A percentile compares a stretch with the other conserved stretches of the same genome.
phyloP scores from a whole-genome alignment of 306 rosid genomes.

The Cucumis melo region DNA sequence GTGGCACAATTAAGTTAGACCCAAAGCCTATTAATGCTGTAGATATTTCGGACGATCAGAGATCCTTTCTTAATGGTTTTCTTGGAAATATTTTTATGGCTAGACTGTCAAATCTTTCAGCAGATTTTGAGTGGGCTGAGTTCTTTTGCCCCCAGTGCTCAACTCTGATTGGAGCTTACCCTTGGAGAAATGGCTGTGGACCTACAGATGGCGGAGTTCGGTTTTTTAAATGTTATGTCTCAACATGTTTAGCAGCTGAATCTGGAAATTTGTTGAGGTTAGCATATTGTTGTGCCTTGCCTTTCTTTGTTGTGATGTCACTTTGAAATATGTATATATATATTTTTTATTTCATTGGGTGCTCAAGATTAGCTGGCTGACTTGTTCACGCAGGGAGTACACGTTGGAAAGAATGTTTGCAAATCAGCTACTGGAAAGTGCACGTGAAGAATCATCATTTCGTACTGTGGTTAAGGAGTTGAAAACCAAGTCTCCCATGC shows the following conservation, averaged over 20 bases:
- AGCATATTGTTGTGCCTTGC: constrained; percentile 10
- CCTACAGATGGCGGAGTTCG: constrained; percentile 84
- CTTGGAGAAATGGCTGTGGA: constrained; percentile 32
- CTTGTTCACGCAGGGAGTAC: constrained; percentile 39
- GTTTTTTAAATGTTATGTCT: constrained; percentile 63
- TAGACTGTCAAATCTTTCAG: constrained; percentile 52
- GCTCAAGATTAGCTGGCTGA: not conserved
- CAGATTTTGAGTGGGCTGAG: constrained; percentile 72
- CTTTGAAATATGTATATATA: not conserved
- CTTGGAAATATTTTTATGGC: constrained; percentile 91
- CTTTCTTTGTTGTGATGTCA: not conserved
- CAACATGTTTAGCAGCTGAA: constrained; percentile 39
- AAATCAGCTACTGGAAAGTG: constrained; percentile 56
- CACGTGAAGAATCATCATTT: constrained; percentile 67
- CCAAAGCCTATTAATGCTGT: constrained; percentile 10
- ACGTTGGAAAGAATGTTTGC: constrained; percentile 69
- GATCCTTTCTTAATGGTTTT: constrained; percentile 64
- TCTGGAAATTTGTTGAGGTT: constrained; percentile 62
- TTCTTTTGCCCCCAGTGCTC: constrained; percentile 65
- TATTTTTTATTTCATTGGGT: not conserved
- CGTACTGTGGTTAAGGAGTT: constrained; percentile 72
- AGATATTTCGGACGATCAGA: constrained; percentile 37
- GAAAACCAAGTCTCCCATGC: constrained; percentile 37
- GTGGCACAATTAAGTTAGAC: constrained; percentile 19
- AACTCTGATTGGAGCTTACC: constrained; percentile 77